These are phyloP conservation scores for Colletotrichum shisoi DNA, from an alignment of 2,329 filamentous ascomycete species.

Conservation along the genomic window DNA sequence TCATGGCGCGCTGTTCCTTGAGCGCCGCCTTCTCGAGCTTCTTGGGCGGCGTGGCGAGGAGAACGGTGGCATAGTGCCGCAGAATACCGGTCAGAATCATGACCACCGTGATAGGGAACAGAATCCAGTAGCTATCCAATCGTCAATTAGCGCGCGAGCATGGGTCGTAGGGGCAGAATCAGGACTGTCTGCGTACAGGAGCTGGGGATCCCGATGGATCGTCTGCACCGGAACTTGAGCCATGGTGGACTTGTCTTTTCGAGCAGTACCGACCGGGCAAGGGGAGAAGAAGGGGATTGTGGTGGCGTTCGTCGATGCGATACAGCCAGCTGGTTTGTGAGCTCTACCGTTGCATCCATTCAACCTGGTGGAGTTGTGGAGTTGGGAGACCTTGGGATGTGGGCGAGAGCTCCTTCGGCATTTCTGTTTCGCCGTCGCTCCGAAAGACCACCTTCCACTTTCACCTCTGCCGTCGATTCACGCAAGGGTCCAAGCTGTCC, in stretches of 20 bases:
- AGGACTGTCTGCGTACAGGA: conserved; percentile 74
- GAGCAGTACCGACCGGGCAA: conserved; percentile 10
- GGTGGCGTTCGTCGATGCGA: conserved; percentile 21
- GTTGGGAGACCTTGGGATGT: background rate
- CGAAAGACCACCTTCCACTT: conserved; percentile 43
- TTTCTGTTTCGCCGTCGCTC: conserved; percentile 35
- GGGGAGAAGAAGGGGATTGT: background rate
- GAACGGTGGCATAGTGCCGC: conserved; percentile 93
- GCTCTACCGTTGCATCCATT: conserved; percentile 20
- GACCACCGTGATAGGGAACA: conserved; percentile 95
- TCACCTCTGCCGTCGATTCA: conserved; percentile 20
- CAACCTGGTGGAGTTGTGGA: conserved; percentile 7
- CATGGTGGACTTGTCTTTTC: conserved; percentile 62
- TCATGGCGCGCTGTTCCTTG: conserved; percentile 84
- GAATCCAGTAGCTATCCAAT: conserved; percentile 92
- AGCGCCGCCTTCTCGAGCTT: conserved; percentile 76
- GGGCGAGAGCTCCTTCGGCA: conserved; percentile 36
- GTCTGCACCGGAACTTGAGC: conserved; percentile 86
- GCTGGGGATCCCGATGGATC: conserved; percentile 96
- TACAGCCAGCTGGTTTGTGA: conserved; percentile 13
- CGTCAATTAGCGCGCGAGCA: conserved; percentile 27
- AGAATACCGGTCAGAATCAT: conserved; percentile 97
- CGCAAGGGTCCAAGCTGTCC: conserved; percentile 36
- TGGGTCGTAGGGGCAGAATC: conserved; percentile 35
- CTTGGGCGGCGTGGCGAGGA: conserved; percentile 87